Conservation (phyloP, 2,329 filamentous ascomycete species). For the Pseudopithomyces maydicus region DNA sequence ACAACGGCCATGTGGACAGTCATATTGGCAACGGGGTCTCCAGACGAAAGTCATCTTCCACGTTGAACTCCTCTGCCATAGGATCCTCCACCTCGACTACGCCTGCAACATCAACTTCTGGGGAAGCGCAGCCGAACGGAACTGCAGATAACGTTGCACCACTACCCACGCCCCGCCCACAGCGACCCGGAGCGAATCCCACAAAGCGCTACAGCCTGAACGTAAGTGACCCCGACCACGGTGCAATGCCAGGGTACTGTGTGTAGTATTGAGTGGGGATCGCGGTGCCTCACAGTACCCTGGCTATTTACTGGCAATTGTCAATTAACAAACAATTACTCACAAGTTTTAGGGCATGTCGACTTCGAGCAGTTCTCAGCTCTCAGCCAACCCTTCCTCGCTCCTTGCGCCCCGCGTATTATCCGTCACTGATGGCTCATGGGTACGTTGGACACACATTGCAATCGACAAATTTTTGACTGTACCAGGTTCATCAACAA, state of each 20-base stretch:
- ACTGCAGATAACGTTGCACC: slow-evolving; percentile 54
- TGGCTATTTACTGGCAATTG: background rate
- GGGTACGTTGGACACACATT: slow-evolving; percentile 63
- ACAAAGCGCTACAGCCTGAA: slow-evolving; percentile 63
- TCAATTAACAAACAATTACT: slow-evolving; percentile 8
- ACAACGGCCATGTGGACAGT: slow-evolving; percentile 22
- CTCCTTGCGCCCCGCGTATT: slow-evolving; percentile 80
- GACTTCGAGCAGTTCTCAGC: slow-evolving; percentile 55
- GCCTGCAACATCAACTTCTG: slow-evolving; percentile 72
- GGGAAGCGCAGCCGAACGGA: slow-evolving; percentile 64
- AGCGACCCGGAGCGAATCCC: slow-evolving; percentile 41
- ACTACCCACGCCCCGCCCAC: slow-evolving; percentile 54
- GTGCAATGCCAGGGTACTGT: background rate
- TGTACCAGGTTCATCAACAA: slow-evolving; percentile 82
- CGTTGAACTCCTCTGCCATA: slow-evolving; percentile 60
- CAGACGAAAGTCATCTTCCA: slow-evolving; percentile 65
- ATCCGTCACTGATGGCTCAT: slow-evolving; percentile 80
- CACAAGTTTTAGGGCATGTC: slow-evolving; percentile 54
- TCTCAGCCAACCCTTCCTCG: slow-evolving; percentile 66
- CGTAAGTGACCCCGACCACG: slow-evolving; percentile 22
- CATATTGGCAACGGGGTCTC: slow-evolving; percentile 44
- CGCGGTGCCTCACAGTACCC: background rate
- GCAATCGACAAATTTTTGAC: slow-evolving; percentile 19
- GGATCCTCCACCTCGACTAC: slow-evolving; percentile 73
- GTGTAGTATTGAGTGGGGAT: background rate